Percentiles rank a stretch among this genome's conserved stretches.
Evolutionary conservation across 2,329 filamentous ascomycete species (phyloP).

Genomic region (Raffaelea arxii): DNA sequence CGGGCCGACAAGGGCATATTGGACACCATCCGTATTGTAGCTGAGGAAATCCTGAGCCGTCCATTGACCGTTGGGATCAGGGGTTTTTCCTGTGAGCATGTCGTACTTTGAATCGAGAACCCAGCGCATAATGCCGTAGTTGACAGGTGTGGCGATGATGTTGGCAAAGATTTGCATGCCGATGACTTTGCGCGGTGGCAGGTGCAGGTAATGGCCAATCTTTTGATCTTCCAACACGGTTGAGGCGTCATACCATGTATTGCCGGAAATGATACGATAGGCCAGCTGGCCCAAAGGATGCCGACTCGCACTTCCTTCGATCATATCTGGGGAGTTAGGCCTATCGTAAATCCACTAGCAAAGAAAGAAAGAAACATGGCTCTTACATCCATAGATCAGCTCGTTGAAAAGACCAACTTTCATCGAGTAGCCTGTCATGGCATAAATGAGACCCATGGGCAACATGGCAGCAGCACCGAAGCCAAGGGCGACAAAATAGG

Average conservation of each 20-base stretch:
- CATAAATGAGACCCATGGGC: conserved; percentile 14
- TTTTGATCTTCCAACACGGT: conserved; percentile 13
- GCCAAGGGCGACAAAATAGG: conserved; percentile 13
- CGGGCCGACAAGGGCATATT: conserved; percentile 13
- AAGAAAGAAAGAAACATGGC: background rate
- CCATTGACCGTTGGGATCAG: conserved; percentile 13
- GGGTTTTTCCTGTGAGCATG: conserved; percentile 8
- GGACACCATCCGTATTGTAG: conserved; percentile 13
- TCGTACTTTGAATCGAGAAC: conserved; percentile 11
- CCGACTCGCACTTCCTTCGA: conserved; percentile 7
- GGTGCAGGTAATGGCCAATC: conserved; percentile 11
- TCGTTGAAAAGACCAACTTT: conserved; percentile 13
- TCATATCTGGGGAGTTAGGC: conserved; percentile 10
- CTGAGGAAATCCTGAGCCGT: conserved; percentile 11
- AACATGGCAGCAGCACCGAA: conserved; percentile 13
- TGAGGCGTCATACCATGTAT: conserved; percentile 12
- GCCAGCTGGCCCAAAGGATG: conserved; percentile 13
- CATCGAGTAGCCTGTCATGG: conserved; percentile 12
- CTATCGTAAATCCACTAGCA: no score
- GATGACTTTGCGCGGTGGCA: conserved; percentile 13
- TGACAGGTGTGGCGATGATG: conserved; percentile 12
- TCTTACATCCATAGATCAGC: conserved; percentile 12
- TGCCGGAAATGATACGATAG: conserved; percentile 13
- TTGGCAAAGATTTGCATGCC: conserved; percentile 13
- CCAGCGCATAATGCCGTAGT: conserved; percentile 14